Conservation (phyloP, 371 early-diverging fungal species). For the Umbelopsis sp. region DNA sequence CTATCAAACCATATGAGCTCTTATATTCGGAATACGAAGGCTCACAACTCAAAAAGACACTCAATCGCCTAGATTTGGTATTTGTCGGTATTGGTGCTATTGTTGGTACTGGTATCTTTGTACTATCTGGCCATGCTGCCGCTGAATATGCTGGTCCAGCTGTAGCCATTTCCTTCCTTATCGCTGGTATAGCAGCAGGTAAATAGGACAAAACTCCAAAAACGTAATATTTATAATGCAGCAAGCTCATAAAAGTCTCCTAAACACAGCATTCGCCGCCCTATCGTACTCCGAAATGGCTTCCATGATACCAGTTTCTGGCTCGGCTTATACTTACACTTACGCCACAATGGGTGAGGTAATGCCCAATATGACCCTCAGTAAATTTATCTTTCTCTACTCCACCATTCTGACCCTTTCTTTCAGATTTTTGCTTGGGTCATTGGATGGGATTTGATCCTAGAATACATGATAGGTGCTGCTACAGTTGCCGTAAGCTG, state of each 20-base stretch:
- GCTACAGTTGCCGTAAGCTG: conserved; percentile 76
- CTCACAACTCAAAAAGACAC: conserved; percentile 50
- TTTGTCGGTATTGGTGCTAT: conserved; percentile 74
- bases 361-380: background rate
- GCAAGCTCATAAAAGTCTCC: background rate
- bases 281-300: conserved; percentile 85
- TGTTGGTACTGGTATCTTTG: conserved; percentile 72
- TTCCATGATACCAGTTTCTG: conserved; percentile 82
- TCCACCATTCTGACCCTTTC: background rate
- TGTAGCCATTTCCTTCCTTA: conserved; percentile 75
- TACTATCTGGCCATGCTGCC: conserved; percentile 75
- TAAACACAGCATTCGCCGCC: conserved; percentile 63
- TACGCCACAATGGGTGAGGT: conserved; percentile 85
- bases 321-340: conserved; percentile 83
- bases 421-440: conserved; percentile 72
- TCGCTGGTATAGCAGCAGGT: conserved; percentile 74
- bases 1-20: conserved; percentile 58
- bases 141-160: conserved; percentile 80
- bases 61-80: conserved; percentile 48
- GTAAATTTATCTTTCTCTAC: no score
- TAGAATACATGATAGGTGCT: conserved; percentile 82
- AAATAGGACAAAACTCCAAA: background rate
- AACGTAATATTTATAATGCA: background rate
- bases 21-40: conserved; percentile 49
- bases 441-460: conserved; percentile 85